phyloP scores from a whole-genome alignment of 1,284 basidiomycete species.

The Ceratorhiza oryzae-sativae region DNA sequence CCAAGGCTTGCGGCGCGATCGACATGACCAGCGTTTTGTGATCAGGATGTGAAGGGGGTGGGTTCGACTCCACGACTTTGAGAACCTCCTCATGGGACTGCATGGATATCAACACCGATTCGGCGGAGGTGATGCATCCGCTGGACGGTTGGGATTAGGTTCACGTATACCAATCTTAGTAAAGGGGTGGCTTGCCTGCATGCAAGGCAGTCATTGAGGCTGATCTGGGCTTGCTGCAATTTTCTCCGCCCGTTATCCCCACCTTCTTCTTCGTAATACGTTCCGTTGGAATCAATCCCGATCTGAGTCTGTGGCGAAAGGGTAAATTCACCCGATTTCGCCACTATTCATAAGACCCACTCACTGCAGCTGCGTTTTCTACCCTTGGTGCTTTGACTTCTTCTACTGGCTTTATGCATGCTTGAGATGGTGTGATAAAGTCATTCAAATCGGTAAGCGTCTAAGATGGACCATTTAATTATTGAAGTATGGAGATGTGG shows the following conservation, averaged over 20 bases:
- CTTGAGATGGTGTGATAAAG: conserved; percentile 96
- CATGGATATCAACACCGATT: conserved; percentile 95
- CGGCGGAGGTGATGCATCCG: conserved; percentile 97
- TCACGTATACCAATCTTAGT: not conserved
- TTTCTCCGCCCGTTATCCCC: conserved; percentile 53
- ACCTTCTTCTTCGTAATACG: conserved; percentile 70
- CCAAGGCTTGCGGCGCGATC: conserved; percentile 90
- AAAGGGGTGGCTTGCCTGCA: conserved; percentile 67
- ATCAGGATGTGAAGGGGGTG: conserved; percentile 51
- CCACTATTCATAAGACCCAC: conserved; percentile 63
- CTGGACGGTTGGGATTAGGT: conserved; percentile 54
- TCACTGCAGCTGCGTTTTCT: conserved; percentile 47
- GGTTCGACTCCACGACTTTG: conserved; percentile 70
- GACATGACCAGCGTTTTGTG: conserved; percentile 78
- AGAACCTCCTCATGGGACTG: conserved; percentile 95
- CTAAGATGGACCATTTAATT: conserved; percentile 51
- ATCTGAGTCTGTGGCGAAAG: conserved; percentile 76
- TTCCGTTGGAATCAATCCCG: conserved; percentile 78
- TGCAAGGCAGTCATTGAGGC: conserved; percentile 92
- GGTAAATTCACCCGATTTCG: conserved; percentile 53
- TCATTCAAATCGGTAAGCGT: conserved; percentile 96
- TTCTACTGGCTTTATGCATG: conserved; percentile 94
- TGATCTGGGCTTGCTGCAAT: conserved; percentile 92
- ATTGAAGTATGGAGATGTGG: not conserved
- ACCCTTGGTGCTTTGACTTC: conserved; percentile 59